Conservation (phyloP, 495 filamentous ascomycete species). For the Talaromyces wortmannii region DNA sequence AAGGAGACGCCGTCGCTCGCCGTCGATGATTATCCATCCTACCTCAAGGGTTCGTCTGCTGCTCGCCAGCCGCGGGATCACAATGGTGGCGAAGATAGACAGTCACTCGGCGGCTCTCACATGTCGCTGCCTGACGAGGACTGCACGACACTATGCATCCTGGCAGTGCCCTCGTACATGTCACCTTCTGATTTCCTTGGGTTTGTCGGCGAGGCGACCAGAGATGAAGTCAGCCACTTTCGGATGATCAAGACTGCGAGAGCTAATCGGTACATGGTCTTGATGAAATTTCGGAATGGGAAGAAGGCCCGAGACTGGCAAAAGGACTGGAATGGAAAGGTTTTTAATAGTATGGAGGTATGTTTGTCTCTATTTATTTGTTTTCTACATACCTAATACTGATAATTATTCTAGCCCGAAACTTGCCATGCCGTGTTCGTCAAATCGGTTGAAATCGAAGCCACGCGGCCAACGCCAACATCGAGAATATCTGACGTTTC, state of each 20-base stretch:
- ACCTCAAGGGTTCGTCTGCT: constrained; percentile 35
- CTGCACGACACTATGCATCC: constrained; percentile 86
- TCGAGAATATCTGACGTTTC: constrained; percentile 12
- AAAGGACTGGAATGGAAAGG: constrained; percentile 85
- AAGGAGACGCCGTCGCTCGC: constrained; percentile 56
- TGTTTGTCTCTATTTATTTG: constrained; percentile 14
- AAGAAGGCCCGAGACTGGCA: constrained; percentile 73
- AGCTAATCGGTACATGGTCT: constrained; percentile 89
- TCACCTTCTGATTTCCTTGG: constrained; percentile 87
- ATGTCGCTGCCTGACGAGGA: constrained; percentile 42
- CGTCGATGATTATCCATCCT: constrained; percentile 31
- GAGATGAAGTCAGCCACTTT: constrained; percentile 87
- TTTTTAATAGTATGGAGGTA: constrained; percentile 93
- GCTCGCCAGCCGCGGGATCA: constrained; percentile 15
- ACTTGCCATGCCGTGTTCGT: constrained; percentile 95
- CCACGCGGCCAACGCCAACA: constrained; percentile 18
- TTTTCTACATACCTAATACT: constrained; percentile 7
- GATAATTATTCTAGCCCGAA: constrained; percentile 59
- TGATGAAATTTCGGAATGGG: constrained; percentile 87
- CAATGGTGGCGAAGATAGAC: constrained; percentile 6
- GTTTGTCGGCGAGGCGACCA: constrained; percentile 84
- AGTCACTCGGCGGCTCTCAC: constrained; percentile 11
- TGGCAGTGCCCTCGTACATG: constrained; percentile 91
- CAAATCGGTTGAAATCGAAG: constrained; percentile 72
- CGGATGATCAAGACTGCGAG: constrained; percentile 87